A percentile compares a stretch with the other conserved stretches of the same genome.
Conservation (phyloP, 257 asterid genomes). For the Solanum tarijense region DNA sequence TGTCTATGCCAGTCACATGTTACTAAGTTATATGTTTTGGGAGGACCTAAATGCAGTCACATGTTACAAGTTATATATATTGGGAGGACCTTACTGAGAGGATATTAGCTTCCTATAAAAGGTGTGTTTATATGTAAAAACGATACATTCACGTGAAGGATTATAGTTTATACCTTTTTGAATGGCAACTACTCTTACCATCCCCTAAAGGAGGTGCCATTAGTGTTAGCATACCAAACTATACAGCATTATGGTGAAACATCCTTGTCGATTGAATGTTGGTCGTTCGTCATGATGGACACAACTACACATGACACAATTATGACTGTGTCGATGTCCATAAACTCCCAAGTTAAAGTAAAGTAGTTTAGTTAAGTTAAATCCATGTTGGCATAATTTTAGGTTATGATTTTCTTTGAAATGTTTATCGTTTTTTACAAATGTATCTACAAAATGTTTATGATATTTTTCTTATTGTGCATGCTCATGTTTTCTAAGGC, state of each 20-base stretch:
- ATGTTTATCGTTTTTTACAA: background rate
- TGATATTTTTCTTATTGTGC: background rate
- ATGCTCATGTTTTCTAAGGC: background rate
- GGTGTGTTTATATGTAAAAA: background rate
- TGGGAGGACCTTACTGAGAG: background rate
- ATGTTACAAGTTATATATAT: background rate
- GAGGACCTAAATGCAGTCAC: background rate
- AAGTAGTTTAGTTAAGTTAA: background rate
- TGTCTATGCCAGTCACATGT: background rate
- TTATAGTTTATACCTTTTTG: background rate
- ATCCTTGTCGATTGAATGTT: background rate
- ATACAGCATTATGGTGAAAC: background rate
- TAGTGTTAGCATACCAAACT: background rate
- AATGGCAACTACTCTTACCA: background rate
- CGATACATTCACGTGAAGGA: background rate
- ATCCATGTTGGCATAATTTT: background rate
- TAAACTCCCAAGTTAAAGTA: background rate
- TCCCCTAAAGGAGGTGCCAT: background rate
- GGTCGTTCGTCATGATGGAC: background rate
- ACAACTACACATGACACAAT: background rate
- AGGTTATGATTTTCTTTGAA: background rate
- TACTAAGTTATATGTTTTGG: background rate
- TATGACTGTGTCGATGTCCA: background rate
- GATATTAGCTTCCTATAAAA: background rate
- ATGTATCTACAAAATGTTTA: background rate